These are phyloP conservation scores for Solanum pimpinellifolium DNA, from an alignment of 257 asterid genomes.

Conservation along the genomic window DNA sequence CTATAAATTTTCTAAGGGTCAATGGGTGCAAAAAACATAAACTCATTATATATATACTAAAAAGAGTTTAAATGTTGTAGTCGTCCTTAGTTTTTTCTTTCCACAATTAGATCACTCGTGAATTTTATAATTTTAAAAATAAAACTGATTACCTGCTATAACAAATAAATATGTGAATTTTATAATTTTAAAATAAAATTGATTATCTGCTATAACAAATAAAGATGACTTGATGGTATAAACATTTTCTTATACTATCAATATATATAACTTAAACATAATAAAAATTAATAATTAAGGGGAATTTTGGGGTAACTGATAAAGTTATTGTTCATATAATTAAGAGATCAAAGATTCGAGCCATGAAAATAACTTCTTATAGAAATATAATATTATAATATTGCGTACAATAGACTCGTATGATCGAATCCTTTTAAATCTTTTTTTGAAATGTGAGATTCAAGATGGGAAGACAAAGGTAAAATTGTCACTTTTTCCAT, in stretches of 20 bases:
- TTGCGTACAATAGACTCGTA: not conserved
- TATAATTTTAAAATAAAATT: not conserved
- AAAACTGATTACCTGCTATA: not conserved
- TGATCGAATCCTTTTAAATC: not conserved
- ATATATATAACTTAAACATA: not conserved
- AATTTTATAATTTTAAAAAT: not conserved
- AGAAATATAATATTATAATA: fast-evolving
- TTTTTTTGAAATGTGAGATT: not conserved
- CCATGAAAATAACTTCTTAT: not conserved
- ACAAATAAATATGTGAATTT: not conserved
- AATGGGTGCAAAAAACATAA: too few species aligned
- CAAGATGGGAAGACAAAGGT: not conserved
- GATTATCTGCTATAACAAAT: not conserved
- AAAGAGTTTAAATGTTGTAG: too few species aligned
- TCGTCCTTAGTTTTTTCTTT: too few species aligned
- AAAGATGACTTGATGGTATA: not conserved
- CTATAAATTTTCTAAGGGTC: not conserved
- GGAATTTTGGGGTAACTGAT: not conserved
- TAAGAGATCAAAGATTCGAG: not conserved
- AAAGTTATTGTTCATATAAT: not conserved
- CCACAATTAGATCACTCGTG: too few species aligned
- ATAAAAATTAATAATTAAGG: not conserved
- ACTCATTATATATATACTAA: not conserved
- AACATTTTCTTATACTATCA: not conserved
- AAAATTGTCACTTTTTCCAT: not conserved